Conservation (phyloP, 1,284 basidiomycete genomes). For the Tranzscheliella williamsii region DNA sequence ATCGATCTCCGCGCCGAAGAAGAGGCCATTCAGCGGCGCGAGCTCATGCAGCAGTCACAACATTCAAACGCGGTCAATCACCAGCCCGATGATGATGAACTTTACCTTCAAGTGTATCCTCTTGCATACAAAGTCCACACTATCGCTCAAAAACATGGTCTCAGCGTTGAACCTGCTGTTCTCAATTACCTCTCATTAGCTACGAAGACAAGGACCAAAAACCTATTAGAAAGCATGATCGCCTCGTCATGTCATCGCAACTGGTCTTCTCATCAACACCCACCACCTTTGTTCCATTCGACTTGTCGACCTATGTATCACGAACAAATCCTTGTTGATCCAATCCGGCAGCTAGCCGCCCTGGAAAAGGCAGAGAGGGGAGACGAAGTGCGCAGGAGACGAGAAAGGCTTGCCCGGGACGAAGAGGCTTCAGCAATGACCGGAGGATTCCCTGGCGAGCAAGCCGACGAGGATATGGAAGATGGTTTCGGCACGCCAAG, state of each 20-base stretch:
- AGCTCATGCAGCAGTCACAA: slow-evolving; percentile 36
- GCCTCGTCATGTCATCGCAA: slow-evolving; percentile 52
- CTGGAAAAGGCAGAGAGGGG: slow-evolving; percentile 58
- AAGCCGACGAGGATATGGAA: slow-evolving; percentile 21
- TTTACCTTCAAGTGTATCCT: slow-evolving; percentile 52
- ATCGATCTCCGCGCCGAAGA: slow-evolving; percentile 57
- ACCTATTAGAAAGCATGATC: slow-evolving; percentile 57
- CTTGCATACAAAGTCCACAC: slow-evolving; percentile 52
- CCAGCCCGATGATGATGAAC: slow-evolving; percentile 37
- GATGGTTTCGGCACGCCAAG: slow-evolving; percentile 24
- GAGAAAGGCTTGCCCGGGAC: slow-evolving; percentile 47
- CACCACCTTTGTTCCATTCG: slow-evolving; percentile 39
- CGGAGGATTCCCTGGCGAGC: slow-evolving; percentile 13
- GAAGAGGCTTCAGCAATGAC: slow-evolving; percentile 41
- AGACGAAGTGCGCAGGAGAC: slow-evolving; percentile 48
- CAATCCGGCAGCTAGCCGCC: slow-evolving; percentile 50
- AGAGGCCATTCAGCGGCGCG: slow-evolving; percentile 48
- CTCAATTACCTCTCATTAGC: slow-evolving; percentile 57
- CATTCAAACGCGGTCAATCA: slow-evolving; percentile 5
- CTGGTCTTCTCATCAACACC: slow-evolving; percentile 55
- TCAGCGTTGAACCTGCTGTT: slow-evolving; percentile 55
- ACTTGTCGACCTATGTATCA: slow-evolving; percentile 46
- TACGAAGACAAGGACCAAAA: slow-evolving; percentile 51
- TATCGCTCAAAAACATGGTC: slow-evolving; percentile 43
- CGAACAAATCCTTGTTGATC: slow-evolving; percentile 48